phyloP scores from a whole-genome alignment of 306 rosid species.

The Quercus dentata region DNA sequence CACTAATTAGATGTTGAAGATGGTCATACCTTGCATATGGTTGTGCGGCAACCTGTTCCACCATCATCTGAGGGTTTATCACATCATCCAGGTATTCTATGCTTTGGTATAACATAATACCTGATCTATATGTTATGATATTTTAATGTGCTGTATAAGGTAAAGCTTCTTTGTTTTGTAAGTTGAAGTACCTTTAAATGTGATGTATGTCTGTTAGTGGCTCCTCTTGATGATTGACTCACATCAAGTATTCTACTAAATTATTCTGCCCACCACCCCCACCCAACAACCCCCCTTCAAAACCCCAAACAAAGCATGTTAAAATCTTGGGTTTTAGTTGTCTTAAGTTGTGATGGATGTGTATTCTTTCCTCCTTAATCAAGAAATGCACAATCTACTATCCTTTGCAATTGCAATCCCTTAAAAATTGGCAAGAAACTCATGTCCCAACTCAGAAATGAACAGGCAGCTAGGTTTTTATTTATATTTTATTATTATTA shows the following conservation, averaged over 20 bases:
- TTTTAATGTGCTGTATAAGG: constrained; percentile 7
- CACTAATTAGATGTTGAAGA: constrained; percentile 86
- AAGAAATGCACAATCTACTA: neutral
- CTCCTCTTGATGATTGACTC: neutral
- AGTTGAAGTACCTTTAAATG: constrained; percentile 15
- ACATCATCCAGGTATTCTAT: constrained; percentile 63
- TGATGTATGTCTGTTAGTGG: neutral
- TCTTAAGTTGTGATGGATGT: neutral
- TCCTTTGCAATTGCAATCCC: neutral
- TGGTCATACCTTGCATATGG: constrained; percentile 98
- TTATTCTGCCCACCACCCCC: neutral
- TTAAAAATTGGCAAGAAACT: neutral
- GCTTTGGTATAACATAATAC: neutral
- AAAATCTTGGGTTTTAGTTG: neutral
- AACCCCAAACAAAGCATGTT: neutral
- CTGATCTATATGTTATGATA: neutral
- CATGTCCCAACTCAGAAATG: neutral
- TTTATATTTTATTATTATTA: too few species aligned
- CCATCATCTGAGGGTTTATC: constrained; percentile 53
- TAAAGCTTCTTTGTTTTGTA: constrained; percentile 5
- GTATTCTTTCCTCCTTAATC: neutral
- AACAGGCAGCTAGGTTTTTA: neutral
- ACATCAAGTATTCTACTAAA: neutral
- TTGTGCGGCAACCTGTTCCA: constrained; percentile 78
- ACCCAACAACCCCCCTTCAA: too few species aligned